Base-by-base conservation (phyloP, 2,329 filamentous ascomycete genomes). In the Tolypocladium endophyticum region DNA sequence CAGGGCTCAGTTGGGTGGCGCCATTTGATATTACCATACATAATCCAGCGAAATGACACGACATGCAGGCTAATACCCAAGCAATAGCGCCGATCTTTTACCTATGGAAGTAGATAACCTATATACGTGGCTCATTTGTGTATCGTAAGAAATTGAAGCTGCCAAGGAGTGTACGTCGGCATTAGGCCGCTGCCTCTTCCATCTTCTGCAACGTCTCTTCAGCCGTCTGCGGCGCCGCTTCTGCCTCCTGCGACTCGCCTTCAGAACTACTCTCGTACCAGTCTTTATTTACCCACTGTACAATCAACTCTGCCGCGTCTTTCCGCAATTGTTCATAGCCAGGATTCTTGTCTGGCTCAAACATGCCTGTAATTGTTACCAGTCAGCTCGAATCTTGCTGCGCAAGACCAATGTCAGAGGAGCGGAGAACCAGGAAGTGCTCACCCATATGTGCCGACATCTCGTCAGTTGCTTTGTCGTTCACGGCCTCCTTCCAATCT, bases 381-480 rank as follows among this genome's bases (percentile, higher is more conserved):
- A 16, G 60, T 68, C 28, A 67, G 61, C 5, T 39, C 57, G n/a
- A 57, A 23, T 14, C 8, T 8, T 14, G 23, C 16, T 33, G 8
- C 9, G 55, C 35, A 28, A 50, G 50, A 59, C 25, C 12, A 4
- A 58, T 28, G 38, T 33, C 33, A 12, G 41, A 23, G 18, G 3
- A 57, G 3, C 3, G 8, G 28, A 56, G 45, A 3, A 12, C 38
- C 33, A 43, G 50, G 41, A 1, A 16, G 3, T 43, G 77, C 81
- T 73, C 79, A 80, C 83, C 78, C 78, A 87, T 90, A 73, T 97
- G 94, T 33, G 93, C 93, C 63, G 77, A 77, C 0, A 87, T 86
- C 77, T 97, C 94, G 66, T 96, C 90, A 16, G 74, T 77, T 0
- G 88, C 90, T 67, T 83, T 85, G 61, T 95, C 87, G 70, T 97